A percentile compares a stretch with the other conserved stretches of the same genome.
Evolutionary conservation across 805 yeast genomes (phyloP).

Genomic region (Sporopachydermia quercuum): DNA sequence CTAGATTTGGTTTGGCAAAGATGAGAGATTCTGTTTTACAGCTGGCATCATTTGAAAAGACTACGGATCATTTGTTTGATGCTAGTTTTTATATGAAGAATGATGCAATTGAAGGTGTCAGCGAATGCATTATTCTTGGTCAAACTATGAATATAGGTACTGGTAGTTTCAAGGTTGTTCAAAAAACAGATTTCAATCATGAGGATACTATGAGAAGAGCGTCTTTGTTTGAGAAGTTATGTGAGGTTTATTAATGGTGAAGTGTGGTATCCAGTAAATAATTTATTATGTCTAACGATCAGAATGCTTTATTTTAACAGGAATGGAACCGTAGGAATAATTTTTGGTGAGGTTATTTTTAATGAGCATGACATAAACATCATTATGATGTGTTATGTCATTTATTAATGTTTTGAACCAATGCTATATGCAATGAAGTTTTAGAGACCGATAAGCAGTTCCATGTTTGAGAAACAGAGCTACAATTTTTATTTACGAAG

Average conservation of each 20-base stretch:
- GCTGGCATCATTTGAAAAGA: slow-evolving; percentile 93
- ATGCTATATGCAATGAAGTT: too few relatives aligned
- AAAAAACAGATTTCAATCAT: slow-evolving; percentile 33
- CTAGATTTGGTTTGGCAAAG: slow-evolving; percentile 93
- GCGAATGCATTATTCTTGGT: slow-evolving; percentile 93
- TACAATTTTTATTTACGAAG: too few relatives aligned
- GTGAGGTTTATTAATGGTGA: slow-evolving; percentile 9
- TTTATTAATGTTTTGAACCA: too few relatives aligned
- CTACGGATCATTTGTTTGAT: slow-evolving; percentile 95
- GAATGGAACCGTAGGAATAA: too few relatives aligned
- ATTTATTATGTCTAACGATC: too few relatives aligned
- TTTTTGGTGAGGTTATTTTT: too few relatives aligned
- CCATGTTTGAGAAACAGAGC: too few relatives aligned
- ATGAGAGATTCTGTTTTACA: slow-evolving; percentile 98
- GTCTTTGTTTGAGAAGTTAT: slow-evolving; percentile 32
- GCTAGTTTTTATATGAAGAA: slow-evolving; percentile 97
- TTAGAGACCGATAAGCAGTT: too few relatives aligned
- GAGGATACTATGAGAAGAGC: slow-evolving; percentile 27
- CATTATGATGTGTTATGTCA: too few relatives aligned
- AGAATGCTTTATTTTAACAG: too few relatives aligned
- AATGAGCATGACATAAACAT: too few relatives aligned
- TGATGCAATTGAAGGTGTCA: slow-evolving; percentile 92
- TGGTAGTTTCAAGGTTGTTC: slow-evolving; percentile 82
- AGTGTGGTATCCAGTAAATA: too few relatives aligned
- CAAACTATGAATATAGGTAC: slow-evolving; percentile 98